These are phyloP conservation scores for Coniochaeta sp. DNA, from an alignment of 2,329 filamentous ascomycete genomes.

Conservation along the genomic window DNA sequence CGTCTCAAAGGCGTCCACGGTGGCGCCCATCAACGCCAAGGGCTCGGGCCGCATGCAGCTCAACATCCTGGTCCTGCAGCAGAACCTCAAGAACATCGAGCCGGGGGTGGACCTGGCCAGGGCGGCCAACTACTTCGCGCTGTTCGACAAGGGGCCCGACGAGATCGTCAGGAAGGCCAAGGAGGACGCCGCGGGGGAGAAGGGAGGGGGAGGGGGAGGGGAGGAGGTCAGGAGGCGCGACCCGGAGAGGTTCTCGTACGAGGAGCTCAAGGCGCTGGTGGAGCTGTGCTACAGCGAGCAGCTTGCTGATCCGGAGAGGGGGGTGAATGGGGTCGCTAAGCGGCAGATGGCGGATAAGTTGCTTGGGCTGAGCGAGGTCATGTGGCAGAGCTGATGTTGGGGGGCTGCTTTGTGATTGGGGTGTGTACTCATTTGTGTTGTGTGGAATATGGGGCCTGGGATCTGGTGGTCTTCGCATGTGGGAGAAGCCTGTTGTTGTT, in stretches of 20 bases:
- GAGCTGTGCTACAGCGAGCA: constrained; percentile 64
- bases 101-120: constrained; percentile 55
- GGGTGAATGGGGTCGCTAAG: constrained; percentile 59
- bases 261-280: constrained; percentile 58
- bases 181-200: constrained; percentile 25
- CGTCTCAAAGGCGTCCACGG: constrained; percentile 61
- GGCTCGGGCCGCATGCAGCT: constrained; percentile 85
- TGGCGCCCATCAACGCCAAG: constrained; percentile 74
- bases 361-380: constrained; percentile 61
- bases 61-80: constrained; percentile 90
- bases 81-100: constrained; percentile 93
- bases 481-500: too few relatives aligned
- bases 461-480: too few relatives aligned
- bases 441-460: too few relatives aligned
- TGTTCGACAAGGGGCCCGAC: constrained; percentile 60
- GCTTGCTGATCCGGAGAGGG: constrained; percentile 57
- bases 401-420: neutral
- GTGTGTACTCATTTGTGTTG: neutral
- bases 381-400: constrained; percentile 50
- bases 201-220: constrained; percentile 25
- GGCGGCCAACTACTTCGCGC: constrained; percentile 59
- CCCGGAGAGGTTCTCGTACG: constrained; percentile 48
- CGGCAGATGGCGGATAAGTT: constrained; percentile 64
- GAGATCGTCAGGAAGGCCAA: constrained; percentile 56
- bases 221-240: constrained; percentile 13